A percentile compares a stretch with the other conserved stretches of the same genome.
Evolutionary conservation across 2,329 filamentous ascomycete species (phyloP).

Genomic region (Sporothrix protearum): DNA sequence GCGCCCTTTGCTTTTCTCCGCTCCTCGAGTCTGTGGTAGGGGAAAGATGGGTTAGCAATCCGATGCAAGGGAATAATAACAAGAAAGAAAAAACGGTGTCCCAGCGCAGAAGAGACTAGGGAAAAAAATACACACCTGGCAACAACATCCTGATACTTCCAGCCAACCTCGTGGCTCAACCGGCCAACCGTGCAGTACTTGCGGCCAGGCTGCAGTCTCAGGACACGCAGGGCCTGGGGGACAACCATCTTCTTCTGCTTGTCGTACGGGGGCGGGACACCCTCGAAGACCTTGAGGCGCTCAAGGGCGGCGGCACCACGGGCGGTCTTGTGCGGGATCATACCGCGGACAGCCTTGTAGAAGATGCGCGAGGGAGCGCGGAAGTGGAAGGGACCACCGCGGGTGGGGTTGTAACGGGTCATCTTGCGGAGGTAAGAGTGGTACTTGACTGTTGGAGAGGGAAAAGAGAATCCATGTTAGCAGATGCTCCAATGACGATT

Average conservation of each 20-base stretch:
- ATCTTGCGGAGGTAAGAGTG: slow-evolving; percentile 99
- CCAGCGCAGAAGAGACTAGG: neutral
- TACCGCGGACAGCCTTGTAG: slow-evolving; percentile 99
- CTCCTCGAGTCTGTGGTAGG: slow-evolving; percentile 82
- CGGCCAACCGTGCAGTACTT: slow-evolving; percentile 99
- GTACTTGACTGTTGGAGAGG: slow-evolving; percentile 80
- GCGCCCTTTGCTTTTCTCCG: slow-evolving; percentile 98
- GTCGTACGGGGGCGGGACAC: slow-evolving; percentile 97
- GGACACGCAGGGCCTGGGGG: slow-evolving; percentile 92
- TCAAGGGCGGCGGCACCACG: slow-evolving; percentile 94
- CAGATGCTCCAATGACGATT: too few species aligned
- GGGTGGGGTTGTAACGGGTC: slow-evolving; percentile 99
- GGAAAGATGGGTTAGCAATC: neutral
- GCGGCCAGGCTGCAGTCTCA: slow-evolving; percentile 96
- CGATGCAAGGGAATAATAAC: neutral
- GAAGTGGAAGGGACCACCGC: slow-evolving; percentile 99
- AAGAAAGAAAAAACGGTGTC: too few species aligned
- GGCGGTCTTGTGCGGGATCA: slow-evolving; percentile 99
- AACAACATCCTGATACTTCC: slow-evolving; percentile 99
- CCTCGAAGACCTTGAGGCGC: slow-evolving; percentile 99
- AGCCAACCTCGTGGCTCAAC: slow-evolving; percentile 98
- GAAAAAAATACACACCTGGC: slow-evolving; percentile 69
- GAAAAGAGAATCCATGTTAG: neutral
- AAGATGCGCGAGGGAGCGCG: slow-evolving; percentile 98
- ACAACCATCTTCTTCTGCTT: slow-evolving; percentile 99